Conservation (phyloP, 1,284 basidiomycete genomes). For the Malassezia sympodialis region DNA sequence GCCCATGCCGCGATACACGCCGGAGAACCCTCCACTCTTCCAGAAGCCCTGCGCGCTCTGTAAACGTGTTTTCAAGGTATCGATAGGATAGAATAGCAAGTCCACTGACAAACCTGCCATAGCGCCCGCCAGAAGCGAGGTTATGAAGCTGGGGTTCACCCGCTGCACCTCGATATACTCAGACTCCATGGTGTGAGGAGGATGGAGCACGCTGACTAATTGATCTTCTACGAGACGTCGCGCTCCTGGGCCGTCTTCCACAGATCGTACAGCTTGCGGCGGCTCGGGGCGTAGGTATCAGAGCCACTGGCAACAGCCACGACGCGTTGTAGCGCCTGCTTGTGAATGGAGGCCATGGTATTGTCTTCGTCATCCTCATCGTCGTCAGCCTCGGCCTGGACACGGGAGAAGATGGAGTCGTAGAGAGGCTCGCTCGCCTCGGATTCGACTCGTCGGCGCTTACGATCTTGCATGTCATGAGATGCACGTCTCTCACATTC, state of each 20-base stretch:
- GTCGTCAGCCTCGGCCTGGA: background rate
- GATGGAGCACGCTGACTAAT: slow-evolving; percentile 5
- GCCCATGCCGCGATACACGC: slow-evolving; percentile 86
- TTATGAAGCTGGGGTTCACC: slow-evolving; percentile 7
- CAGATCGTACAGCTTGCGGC: slow-evolving; percentile 68
- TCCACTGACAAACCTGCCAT: slow-evolving; percentile 53
- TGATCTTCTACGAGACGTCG: slow-evolving; percentile 25
- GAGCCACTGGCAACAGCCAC: slow-evolving; percentile 61
- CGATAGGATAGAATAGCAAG: slow-evolving; percentile 88
- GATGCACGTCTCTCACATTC: slow-evolving; percentile 9
- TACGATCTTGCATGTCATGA: background rate
- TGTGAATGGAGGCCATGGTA: background rate
- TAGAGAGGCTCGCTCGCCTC: slow-evolving; percentile 4
- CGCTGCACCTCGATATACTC: background rate
- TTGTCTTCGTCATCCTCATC: slow-evolving; percentile 15
- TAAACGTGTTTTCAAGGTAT: slow-evolving; percentile 88
- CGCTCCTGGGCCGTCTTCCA: slow-evolving; percentile 57
- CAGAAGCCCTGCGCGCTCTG: slow-evolving; percentile 80
- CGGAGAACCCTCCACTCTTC: slow-evolving; percentile 74
- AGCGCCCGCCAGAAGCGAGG: slow-evolving; percentile 32
- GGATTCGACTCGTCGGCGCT: slow-evolving; percentile 10
- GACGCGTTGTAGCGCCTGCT: slow-evolving; percentile 51
- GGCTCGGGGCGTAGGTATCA: slow-evolving; percentile 64
- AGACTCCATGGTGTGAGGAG: slow-evolving; percentile 3
- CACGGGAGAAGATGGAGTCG: background rate